These are phyloP conservation scores for Pseudogymnoascus destructans DNA, from an alignment of 2,329 filamentous ascomycete species.

Conservation along the genomic window DNA sequence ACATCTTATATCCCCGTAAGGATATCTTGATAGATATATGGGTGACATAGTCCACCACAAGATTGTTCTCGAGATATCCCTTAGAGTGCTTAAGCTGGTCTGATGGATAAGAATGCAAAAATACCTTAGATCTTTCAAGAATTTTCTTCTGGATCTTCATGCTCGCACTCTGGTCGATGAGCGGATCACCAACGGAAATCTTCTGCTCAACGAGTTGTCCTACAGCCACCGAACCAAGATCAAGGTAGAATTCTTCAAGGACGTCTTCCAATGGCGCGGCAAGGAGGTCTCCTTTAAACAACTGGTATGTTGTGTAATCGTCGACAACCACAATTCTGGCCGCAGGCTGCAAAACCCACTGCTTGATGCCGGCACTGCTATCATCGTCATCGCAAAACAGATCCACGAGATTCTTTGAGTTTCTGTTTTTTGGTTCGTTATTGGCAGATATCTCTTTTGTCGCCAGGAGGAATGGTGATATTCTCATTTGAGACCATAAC, in stretches of 20 bases:
- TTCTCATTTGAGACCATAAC: slow-evolving; percentile 63
- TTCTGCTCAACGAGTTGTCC: slow-evolving; percentile 69
- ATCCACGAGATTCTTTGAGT: slow-evolving; percentile 10
- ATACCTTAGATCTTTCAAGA: slow-evolving; percentile 76
- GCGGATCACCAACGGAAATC: slow-evolving; percentile 50
- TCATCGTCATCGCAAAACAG: slow-evolving; percentile 31
- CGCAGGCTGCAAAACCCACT: slow-evolving; percentile 62
- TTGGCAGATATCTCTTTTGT: slow-evolving; percentile 52
- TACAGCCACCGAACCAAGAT: slow-evolving; percentile 65
- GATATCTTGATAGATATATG: slow-evolving; percentile 65
- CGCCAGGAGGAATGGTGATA: slow-evolving; percentile 65
- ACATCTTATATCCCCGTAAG: slow-evolving; percentile 56
- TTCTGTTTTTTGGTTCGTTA: slow-evolving; percentile 18
- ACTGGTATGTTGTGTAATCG: slow-evolving; percentile 76
- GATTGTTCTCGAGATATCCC: slow-evolving; percentile 80
- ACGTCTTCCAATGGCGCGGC: slow-evolving; percentile 82
- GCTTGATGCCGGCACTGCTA: slow-evolving; percentile 29
- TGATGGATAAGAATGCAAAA: slow-evolving; percentile 60
- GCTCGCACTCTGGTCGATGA: slow-evolving; percentile 51
- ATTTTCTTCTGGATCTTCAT: slow-evolving; percentile 65
- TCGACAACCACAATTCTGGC: slow-evolving; percentile 66
- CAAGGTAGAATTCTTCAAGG: slow-evolving; percentile 72
- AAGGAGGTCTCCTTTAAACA: slow-evolving; percentile 75
- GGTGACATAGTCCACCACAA: slow-evolving; percentile 65
- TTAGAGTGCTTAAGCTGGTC: slow-evolving; percentile 76